These are phyloP conservation scores for Elasticomyces elasticus DNA, from an alignment of 495 filamentous ascomycete genomes.

Conservation along the genomic window DNA sequence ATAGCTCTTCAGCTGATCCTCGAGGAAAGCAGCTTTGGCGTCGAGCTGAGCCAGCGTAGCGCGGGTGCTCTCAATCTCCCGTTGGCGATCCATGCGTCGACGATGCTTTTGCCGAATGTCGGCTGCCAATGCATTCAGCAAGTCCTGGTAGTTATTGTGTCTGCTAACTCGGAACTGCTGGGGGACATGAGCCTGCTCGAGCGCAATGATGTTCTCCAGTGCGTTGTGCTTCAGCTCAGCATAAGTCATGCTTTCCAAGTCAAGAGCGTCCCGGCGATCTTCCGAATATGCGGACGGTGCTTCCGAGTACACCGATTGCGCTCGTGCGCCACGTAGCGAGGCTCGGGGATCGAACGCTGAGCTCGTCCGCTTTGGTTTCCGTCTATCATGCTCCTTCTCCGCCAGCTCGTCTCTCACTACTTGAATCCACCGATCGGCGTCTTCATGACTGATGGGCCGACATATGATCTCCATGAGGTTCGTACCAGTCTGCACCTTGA, in stretches of 20 bases:
- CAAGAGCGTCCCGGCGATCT: conserved; percentile 57
- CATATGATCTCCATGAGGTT: conserved; percentile 93
- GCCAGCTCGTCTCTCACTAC: conserved; percentile 76
- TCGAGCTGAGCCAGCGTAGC: conserved; percentile 74
- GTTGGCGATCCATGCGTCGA: conserved; percentile 75
- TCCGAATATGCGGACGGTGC: conserved; percentile 37
- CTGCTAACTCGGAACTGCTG: conserved; percentile 68
- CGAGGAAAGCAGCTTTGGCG: conserved; percentile 85
- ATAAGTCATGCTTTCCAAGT: conserved; percentile 85
- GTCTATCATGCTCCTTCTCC: conserved; percentile 29
- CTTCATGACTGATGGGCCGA: conserved; percentile 73
- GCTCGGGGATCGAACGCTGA: conserved; percentile 18
- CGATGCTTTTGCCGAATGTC: conserved; percentile 97
- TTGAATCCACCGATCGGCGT: conserved; percentile 77
- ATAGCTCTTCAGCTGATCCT: conserved; percentile 91
- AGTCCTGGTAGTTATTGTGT: conserved; percentile 90
- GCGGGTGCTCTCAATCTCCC: conserved; percentile 80
- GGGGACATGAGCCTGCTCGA: conserved; percentile 48
- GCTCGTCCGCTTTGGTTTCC: conserved; percentile 31
- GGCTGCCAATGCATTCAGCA: conserved; percentile 89
- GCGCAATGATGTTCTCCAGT: conserved; percentile 82
- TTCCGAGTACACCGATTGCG: conserved; percentile 56
- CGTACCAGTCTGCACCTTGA: conserved; percentile 83
- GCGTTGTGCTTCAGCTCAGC: conserved; percentile 84
- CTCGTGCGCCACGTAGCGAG: conserved; percentile 48